A percentile compares a stretch with the other conserved stretches of the same genome.
phyloP scores from a whole-genome alignment of 306 rosid species.

The Gleditsia sinensis region DNA sequence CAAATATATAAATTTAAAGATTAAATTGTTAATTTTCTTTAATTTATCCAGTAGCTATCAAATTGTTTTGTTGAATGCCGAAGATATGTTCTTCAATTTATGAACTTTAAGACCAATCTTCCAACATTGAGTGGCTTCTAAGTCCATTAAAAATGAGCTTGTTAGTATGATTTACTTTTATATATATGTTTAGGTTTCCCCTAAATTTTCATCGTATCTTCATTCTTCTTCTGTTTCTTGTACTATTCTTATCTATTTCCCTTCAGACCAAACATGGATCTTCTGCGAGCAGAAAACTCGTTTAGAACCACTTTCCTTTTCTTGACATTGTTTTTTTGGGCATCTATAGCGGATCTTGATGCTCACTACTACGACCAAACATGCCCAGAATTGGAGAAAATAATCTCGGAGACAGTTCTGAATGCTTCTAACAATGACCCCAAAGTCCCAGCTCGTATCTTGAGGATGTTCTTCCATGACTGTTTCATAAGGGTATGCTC shows the following conservation, averaged over 20 bases:
- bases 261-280: constrained; percentile 39
- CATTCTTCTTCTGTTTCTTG: background rate
- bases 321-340: constrained; percentile 30
- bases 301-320: constrained; percentile 37
- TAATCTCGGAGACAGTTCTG: constrained; percentile 58
- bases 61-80: constrained; percentile 24
- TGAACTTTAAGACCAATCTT: constrained; percentile 42
- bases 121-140: constrained; percentile 60
- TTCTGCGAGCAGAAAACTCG: constrained; percentile 27
- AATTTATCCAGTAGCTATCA: constrained; percentile 19
- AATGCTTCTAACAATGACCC: constrained; percentile 65
- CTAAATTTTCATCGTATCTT: constrained; percentile 30
- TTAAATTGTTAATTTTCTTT: no score
- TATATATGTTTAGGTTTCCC: constrained; percentile 29
- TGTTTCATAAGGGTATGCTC: constrained; percentile 77
- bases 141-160: constrained; percentile 38
- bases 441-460: constrained; percentile 74
- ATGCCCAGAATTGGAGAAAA: constrained; percentile 64
- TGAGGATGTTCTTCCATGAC: constrained; percentile 86
- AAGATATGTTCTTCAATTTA: constrained; percentile 38
- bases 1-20: no score
- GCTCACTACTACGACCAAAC: constrained; percentile 56
- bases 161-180: background rate
- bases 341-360: constrained; percentile 46
- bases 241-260: background rate